Base-by-base conservation (phyloP, 768 basidiomycete species). In the Mycena belliarum region DNA sequence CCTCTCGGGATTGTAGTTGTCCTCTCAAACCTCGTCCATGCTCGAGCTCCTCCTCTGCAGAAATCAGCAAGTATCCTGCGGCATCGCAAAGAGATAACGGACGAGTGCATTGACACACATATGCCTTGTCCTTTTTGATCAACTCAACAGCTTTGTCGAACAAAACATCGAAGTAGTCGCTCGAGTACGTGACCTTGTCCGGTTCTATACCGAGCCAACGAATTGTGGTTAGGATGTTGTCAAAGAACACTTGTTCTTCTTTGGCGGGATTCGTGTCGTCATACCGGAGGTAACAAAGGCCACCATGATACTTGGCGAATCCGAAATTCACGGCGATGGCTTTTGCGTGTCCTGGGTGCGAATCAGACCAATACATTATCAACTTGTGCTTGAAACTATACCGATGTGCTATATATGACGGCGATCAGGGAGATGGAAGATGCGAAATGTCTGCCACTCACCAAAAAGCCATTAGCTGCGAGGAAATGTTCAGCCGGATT, bases 251-350 rank as follows among this genome's bases (percentile, higher is more conserved):
- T 25, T 84, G 93, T 74, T 98, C 96, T 70, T 98, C 96, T 51
- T 93, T 94, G 73, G 95, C 93, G 0, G 96, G 96, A 71, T 99
- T 99, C 33, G 96, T 99, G 72, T 99, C 96, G 69, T 99, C 96
- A 66, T 91, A 99, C 52, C 96, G 86, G 33, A 99, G 80, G 72
- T 95, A 98, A 60, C 91, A 92, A 67, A 88, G 85, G 37, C 96
- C 96, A 15, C 84, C 84, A 67, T 97, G 81, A 70, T 93, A 85
- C 15, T 93, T 92, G 37, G 96, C 96, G 69, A 93, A 98, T n/a
- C 96, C 96, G 69, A 98, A 99, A 72, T 96, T 92, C 61, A 98
- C 86, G 66, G 96, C 95, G 67, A 99, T 97, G 2, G 96, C 95
- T 70, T 99, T 99, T 38, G 95, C 96, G 69, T 99, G 96, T 3